A percentile compares a stretch with the other conserved stretches of the same genome.
phyloP scores from a whole-genome alignment of 2,329 filamentous ascomycete genomes.

The Westerdykella sp. region DNA sequence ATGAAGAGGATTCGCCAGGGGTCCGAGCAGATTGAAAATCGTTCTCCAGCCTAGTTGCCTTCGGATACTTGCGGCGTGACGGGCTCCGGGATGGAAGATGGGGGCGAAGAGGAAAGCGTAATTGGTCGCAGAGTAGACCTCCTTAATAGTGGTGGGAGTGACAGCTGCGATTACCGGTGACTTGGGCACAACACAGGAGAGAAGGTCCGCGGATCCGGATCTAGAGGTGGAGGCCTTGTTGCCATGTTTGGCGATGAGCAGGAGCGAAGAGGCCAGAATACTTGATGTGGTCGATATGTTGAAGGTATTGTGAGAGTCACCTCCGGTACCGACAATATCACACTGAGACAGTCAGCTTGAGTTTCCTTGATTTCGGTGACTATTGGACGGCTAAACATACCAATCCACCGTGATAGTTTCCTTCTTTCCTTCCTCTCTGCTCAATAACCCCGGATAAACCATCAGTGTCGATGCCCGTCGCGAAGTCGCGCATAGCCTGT shows the following conservation, averaged over 20 bases:
- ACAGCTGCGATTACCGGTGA: constrained; percentile 70
- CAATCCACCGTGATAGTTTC: constrained; percentile 73
- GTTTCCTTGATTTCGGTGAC: background rate
- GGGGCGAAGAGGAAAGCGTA: constrained; percentile 96
- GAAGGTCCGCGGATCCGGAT: constrained; percentile 88
- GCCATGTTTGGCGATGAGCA: constrained; percentile 89
- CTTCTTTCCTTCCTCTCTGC: constrained; percentile 57
- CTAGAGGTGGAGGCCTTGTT: constrained; percentile 94
- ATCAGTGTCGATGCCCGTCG: constrained; percentile 62
- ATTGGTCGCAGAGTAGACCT: constrained; percentile 73
- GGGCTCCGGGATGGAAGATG: constrained; percentile 94
- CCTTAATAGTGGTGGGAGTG: constrained; percentile 61
- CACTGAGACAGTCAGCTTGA: constrained; percentile 44
- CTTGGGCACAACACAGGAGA: constrained; percentile 66
- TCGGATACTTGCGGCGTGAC: constrained; percentile 76
- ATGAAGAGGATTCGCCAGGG: constrained; percentile 85
- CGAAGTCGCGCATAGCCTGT: constrained; percentile 73
- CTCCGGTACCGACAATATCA: constrained; percentile 96
- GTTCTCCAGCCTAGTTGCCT: constrained; percentile 88
- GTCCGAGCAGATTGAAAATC: constrained; percentile 94
- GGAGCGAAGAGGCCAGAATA: constrained; percentile 78
- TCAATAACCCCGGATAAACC: constrained; percentile 57
- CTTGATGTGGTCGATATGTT: constrained; percentile 95
- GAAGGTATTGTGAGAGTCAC: constrained; percentile 95
- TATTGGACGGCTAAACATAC: constrained; percentile 48